Evolutionary conservation across 768 basidiomycete genomes (phyloP).

Genomic region (Russula brevipes): DNA sequence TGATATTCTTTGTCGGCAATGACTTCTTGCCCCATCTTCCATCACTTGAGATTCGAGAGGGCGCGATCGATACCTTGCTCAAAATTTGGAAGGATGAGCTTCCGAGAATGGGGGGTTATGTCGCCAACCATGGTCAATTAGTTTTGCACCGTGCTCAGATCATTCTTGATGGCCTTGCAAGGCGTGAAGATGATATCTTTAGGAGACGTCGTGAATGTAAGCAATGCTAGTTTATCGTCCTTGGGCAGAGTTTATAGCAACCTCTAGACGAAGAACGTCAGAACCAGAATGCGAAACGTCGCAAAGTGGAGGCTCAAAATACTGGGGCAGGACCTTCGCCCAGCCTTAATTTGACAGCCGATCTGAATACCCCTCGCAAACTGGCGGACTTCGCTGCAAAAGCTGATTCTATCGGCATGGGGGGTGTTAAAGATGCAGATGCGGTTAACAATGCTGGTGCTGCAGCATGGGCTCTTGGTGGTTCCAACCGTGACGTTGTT

Average conservation of each 20-base stretch:
- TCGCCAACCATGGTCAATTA: conserved; percentile 89
- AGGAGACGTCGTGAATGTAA: conserved; percentile 82
- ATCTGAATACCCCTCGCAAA: conserved; percentile 38
- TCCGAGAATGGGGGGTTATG: conserved; percentile 93
- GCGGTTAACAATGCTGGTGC: conserved; percentile 53
- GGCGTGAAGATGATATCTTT: conserved; percentile 94
- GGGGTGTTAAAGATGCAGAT: conserved; percentile 54
- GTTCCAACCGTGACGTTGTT: conserved; percentile 87
- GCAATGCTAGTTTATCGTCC: conserved; percentile 12
- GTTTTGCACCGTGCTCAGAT: conserved; percentile 84
- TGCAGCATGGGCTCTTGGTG: conserved; percentile 69
- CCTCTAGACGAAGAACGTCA: conserved; percentile 85
- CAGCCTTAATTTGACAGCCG: conserved; percentile 44
- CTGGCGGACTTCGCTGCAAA: conserved; percentile 64
- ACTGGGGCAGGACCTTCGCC: conserved; percentile 43
- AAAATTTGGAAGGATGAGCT: conserved; percentile 94
- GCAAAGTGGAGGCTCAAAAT: conserved; percentile 56
- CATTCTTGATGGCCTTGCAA: conserved; percentile 93
- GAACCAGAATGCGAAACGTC: conserved; percentile 84
- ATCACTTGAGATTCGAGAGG: conserved; percentile 97
- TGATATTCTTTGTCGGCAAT: conserved; percentile 99
- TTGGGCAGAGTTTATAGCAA: conserved; percentile 12
- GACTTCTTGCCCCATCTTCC: conserved; percentile 98
- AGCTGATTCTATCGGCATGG: conserved; percentile 73
- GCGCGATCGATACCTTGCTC: conserved; percentile 94